These are phyloP conservation scores for Collybia nuda DNA, from an alignment of 768 basidiomycete genomes.

Conservation along the genomic window DNA sequence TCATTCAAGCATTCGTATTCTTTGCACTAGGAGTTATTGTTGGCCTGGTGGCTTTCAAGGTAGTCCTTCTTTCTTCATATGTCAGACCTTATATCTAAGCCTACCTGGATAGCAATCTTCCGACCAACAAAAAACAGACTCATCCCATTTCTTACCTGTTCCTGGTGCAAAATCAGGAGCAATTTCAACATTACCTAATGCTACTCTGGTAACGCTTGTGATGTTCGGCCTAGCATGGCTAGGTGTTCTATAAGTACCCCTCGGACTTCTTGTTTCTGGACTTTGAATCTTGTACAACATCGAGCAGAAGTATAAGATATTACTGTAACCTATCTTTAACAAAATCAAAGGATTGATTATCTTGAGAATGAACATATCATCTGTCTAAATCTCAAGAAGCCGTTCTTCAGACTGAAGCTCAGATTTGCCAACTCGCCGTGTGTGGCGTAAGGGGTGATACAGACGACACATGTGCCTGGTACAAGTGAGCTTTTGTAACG, in stretches of 20 bases:
- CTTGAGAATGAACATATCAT: too few relatives aligned
- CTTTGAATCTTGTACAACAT: not conserved
- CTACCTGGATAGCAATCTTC: constrained; percentile 49
- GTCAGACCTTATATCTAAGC: not conserved
- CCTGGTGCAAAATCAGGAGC: constrained; percentile 47
- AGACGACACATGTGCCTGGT: too few relatives aligned
- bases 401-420: too few relatives aligned
- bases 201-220: constrained; percentile 16
- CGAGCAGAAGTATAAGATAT: too few relatives aligned
- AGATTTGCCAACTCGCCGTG: too few relatives aligned
- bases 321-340: too few relatives aligned
- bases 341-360: too few relatives aligned
- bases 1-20: constrained; percentile 70
- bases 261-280: not conserved
- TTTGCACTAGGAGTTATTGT: constrained; percentile 77
- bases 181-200: constrained; percentile 22
- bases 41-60: constrained; percentile 82
- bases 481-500: too few relatives aligned
- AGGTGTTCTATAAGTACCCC: not conserved
- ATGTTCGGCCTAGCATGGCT: constrained; percentile 13
- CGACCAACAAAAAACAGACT: constrained; percentile 28
- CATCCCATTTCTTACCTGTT: constrained; percentile 56
- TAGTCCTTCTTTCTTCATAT: constrained; percentile 22
- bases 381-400: too few relatives aligned
- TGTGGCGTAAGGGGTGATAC: too few relatives aligned